These are phyloP conservation scores for Closterium sp. DNA, from an alignment of 139 green algal species.

Conservation along the genomic window DNA sequence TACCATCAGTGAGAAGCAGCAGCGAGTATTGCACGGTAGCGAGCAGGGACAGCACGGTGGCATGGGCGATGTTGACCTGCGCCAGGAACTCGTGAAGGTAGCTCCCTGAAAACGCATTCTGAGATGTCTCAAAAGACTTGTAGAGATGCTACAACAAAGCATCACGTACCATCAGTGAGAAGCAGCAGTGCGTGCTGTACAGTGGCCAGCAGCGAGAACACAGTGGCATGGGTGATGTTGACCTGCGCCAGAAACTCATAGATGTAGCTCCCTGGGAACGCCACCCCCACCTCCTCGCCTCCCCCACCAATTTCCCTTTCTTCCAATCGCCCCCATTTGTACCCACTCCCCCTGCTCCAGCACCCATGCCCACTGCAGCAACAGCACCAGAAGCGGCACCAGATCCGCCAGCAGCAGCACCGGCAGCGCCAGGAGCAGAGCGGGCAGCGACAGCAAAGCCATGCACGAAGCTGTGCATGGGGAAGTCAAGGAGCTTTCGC, in stretches of 20 bases:
- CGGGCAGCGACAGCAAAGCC: not conserved
- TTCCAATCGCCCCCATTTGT: too few species aligned
- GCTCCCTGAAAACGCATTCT: not conserved
- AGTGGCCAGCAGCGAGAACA: slow-evolving; percentile 1
- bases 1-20: not conserved
- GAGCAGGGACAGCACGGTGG: not conserved
- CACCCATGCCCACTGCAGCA: not conserved
- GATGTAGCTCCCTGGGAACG: slow-evolving; percentile 53
- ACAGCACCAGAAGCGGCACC: not conserved
- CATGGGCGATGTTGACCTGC: not conserved
- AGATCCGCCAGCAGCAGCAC: not conserved
- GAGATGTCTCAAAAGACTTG: too few species aligned
- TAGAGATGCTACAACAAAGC: not conserved
- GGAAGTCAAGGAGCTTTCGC: not conserved
- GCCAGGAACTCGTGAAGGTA: not conserved
- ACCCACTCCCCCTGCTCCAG: too few species aligned
- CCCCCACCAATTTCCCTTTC: not conserved
- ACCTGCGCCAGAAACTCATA: slow-evolving; percentile 58
- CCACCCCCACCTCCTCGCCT: slow-evolving; percentile 50
- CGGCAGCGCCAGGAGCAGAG: not conserved
- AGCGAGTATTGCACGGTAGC: not conserved
- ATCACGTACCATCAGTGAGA: not conserved
- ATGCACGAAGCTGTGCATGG: not conserved
- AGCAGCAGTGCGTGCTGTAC: slow-evolving; percentile 3
- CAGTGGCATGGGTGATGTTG: slow-evolving; percentile 12